These are phyloP conservation scores for Tremella yokohamensis DNA, from an alignment of 768 basidiomycete species.

Conservation along the genomic window DNA sequence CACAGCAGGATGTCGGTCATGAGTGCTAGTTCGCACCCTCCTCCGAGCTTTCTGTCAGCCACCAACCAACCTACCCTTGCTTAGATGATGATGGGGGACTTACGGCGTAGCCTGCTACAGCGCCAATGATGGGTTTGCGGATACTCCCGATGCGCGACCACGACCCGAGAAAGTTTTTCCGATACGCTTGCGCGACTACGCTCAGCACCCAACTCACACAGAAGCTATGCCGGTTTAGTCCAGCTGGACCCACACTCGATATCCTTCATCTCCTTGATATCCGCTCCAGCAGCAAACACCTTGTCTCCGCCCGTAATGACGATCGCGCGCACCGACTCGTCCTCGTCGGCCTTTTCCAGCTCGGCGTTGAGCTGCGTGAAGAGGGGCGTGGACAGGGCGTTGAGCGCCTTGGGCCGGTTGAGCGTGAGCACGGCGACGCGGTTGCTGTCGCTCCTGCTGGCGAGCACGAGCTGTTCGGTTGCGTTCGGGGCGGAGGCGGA, in stretches of 20 bases:
- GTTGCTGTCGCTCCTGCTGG: conserved; percentile 30
- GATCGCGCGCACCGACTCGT: conserved; percentile 71
- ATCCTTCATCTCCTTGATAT: conserved; percentile 99
- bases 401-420: conserved; percentile 53
- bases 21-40: conserved; percentile 92
- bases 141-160: conserved; percentile 72
- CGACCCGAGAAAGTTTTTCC: conserved; percentile 71
- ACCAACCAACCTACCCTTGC: neutral
- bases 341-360: conserved; percentile 65
- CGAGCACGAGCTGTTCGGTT: conserved; percentile 39
- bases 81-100: conserved; percentile 19
- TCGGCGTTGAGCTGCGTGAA: conserved; percentile 79
- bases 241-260: conserved; percentile 65
- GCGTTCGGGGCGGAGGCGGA: conserved; percentile 24
- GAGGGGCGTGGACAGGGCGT: conserved; percentile 77
- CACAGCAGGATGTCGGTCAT: conserved; percentile 85
- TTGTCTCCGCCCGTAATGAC: conserved; percentile 88
- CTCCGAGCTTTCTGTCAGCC: conserved; percentile 67
- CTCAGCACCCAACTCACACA: conserved; percentile 8
- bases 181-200: conserved; percentile 79
- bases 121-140: conserved; percentile 91
- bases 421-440: conserved; percentile 42
- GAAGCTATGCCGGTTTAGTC: neutral
- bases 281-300: conserved; percentile 95
- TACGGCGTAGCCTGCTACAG: conserved; percentile 88